A percentile compares a stretch with the other conserved stretches of the same genome.
Conservation (phyloP, 1,284 basidiomycete species). For the Veloporphyrellus conicus region DNA sequence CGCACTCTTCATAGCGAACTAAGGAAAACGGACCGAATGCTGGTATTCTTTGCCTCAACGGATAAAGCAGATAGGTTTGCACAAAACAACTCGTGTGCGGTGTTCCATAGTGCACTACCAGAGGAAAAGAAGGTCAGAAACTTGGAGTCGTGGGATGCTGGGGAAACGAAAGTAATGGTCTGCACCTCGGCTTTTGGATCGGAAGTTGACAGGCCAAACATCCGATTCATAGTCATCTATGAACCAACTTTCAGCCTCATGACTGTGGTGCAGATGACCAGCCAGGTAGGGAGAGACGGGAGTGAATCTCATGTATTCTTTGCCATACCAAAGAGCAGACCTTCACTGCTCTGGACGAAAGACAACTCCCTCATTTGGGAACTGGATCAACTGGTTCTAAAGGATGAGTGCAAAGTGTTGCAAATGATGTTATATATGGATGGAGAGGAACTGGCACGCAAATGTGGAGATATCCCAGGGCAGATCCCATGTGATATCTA, state of each 20-base stretch:
- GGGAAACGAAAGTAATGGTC: constrained; percentile 3
- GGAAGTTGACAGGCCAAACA: neutral
- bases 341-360: too few species aligned
- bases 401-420: too few species aligned
- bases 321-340: too few species aligned
- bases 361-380: too few species aligned
- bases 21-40: neutral
- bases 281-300: constrained; percentile 7
- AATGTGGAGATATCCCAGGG: too few species aligned
- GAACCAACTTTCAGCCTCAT: neutral
- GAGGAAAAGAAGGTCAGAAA: neutral
- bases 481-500: too few species aligned
- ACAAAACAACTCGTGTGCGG: neutral
- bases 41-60: neutral
- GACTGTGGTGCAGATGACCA: neutral
- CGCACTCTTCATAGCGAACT: neutral
- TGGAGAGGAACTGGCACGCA: too few species aligned
- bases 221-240: constrained; percentile 3
- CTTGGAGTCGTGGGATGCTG: neutral
- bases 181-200: constrained; percentile 3
- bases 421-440: too few species aligned
- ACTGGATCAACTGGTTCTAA: too few species aligned
- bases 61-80: neutral
- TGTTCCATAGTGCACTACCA: neutral
- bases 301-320: constrained; percentile 6